Evolutionary conservation across 805 yeast genomes (phyloP).

Genomic region (Nakazawaea ishiwadae): DNA sequence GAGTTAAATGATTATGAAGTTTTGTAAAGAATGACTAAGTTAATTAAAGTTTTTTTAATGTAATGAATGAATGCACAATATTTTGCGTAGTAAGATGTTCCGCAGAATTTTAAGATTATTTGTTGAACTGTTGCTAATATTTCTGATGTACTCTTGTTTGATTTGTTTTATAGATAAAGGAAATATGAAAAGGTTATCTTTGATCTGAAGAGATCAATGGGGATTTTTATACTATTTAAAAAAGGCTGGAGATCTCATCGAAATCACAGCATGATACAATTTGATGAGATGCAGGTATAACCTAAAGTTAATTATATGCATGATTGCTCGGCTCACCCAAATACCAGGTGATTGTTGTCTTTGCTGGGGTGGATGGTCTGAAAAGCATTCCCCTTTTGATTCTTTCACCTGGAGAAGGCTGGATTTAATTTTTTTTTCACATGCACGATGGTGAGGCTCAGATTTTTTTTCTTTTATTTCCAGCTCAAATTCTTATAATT

Average conservation of each 20-base stretch:
- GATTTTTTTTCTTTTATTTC: too few species aligned
- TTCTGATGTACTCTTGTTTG: background rate
- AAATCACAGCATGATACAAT: too few species aligned
- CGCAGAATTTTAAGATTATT: background rate
- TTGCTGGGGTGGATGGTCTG: too few species aligned
- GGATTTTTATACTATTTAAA: background rate
- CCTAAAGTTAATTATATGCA: too few species aligned
- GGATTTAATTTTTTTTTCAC: too few species aligned
- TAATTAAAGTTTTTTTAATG: background rate
- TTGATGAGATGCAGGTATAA: too few species aligned
- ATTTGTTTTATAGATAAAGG: background rate
- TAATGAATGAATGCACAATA: background rate
- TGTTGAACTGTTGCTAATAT: background rate
- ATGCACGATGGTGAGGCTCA: too few species aligned
- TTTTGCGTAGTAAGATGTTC: background rate
- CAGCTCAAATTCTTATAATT: too few species aligned
- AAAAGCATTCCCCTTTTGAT: too few species aligned
- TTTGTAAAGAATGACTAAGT: slow-evolving; percentile 4
- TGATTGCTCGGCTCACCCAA: too few species aligned
- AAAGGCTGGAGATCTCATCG: slow-evolving; percentile 4
- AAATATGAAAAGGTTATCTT: background rate
- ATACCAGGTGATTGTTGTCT: too few species aligned
- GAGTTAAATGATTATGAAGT: background rate
- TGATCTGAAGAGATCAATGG: slow-evolving; percentile 6
- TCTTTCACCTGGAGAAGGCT: too few species aligned